Evolutionary conservation across 352 stramenopile genomes (phyloP), one percentile per base, ranked within the genome.

Genomic region (Phytophthora podocarpi): DNA sequence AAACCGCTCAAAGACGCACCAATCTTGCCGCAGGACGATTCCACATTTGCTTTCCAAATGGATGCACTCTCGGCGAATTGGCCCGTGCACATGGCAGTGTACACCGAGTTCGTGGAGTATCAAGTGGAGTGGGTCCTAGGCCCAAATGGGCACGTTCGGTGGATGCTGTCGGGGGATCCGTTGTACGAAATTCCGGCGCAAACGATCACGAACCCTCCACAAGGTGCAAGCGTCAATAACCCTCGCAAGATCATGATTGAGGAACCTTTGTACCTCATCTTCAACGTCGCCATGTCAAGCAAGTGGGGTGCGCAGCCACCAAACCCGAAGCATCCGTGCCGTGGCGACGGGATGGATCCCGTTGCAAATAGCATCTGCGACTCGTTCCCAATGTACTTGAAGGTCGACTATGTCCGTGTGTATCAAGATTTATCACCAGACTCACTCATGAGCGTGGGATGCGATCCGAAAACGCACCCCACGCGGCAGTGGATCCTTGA

Each of bases 241-340:
- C 90, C 82, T 61, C 80, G 57, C 73, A 97, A 80, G 70, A 88
- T 90, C 56, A 98, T 99, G 80, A 83, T 97, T 23, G 84, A 96
- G 26, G 96, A 99, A 66, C 96, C 96, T 0, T 91, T 97, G 78
- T 98, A 98, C 58, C 65, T 98, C 51, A 88, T 99, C 45, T 85
- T 98, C 52, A 99, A 98, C 74, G 97, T 97, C 20, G 96, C 96
- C 6, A 79, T 99, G 46, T 98, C 91, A 16, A 87, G 71, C 24
- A 89, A 90, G 26, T 98, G 95, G 96, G 83, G 84, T 13, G 64
- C 86, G 0, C 80, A 61, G 21, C 86, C 86, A 3, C 84, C 86
- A 20, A 95, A 95, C 57, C 37, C 84, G 1, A 77, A 74, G 6
- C 67, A 78, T 11, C 63, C 70, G 5, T 95, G 86, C 39, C 75